Percentiles rank a stretch among this genome's conserved stretches.
Evolutionary conservation across 2,329 filamentous ascomycete genomes (phyloP).

Genomic region (Colletotrichum sp.): DNA sequence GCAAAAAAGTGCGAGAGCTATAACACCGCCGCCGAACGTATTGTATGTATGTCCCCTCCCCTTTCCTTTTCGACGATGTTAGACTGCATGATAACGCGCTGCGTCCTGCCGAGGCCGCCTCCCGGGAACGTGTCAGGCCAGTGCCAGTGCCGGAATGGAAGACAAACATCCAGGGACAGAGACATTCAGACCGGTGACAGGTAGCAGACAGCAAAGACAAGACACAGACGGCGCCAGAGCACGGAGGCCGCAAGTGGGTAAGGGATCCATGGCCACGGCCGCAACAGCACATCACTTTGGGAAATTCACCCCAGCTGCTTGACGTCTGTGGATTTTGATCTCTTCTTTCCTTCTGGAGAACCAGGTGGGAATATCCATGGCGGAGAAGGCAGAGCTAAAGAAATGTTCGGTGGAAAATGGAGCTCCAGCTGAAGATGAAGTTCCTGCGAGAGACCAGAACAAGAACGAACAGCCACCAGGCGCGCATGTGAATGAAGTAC

Average conservation of each 20-base stretch:
- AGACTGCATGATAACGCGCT: not conserved
- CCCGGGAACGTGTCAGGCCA: not conserved
- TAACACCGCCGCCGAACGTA: not conserved
- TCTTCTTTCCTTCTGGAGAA: not conserved
- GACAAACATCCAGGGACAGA: not conserved
- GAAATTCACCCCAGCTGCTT: not conserved
- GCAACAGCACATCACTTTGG: not conserved
- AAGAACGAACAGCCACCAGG: not conserved
- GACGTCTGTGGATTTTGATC: not conserved
- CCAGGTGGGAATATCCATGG: not conserved
- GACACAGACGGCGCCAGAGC: not conserved
- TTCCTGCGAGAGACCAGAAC: not conserved
- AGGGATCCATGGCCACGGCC: conserved; percentile 8
- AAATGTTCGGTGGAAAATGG: not conserved
- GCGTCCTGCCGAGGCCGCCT: not conserved
- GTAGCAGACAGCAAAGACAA: not conserved
- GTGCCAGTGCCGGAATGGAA: not conserved
- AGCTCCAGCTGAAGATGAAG: not conserved
- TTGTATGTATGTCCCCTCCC: not conserved
- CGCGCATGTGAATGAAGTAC: not conserved
- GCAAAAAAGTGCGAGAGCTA: not conserved
- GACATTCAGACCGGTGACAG: not conserved
- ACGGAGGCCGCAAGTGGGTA: not conserved
- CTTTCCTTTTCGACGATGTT: not conserved
- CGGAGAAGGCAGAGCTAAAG: not conserved